Evolutionary conservation across 2,329 filamentous ascomycete species (phyloP), one percentile per base, ranked within the genome.

Genomic region (Arachnopeziza araneosa): DNA sequence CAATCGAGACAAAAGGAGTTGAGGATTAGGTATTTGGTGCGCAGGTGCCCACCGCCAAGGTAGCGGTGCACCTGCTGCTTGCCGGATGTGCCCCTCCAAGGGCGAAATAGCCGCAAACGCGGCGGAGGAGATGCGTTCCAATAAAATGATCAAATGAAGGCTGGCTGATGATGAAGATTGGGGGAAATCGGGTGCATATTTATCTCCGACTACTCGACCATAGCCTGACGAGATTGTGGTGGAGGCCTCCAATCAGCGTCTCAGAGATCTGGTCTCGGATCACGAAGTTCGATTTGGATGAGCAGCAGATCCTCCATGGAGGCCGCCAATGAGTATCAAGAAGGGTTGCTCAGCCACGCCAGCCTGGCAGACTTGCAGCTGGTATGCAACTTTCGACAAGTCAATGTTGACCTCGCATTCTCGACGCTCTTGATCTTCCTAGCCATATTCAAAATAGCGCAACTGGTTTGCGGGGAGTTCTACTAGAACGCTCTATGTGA

Each of bases 61-160:
- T 50, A 61, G 62, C 62, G 62, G 62, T 58, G 57, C 59, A 61
- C 62, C 59, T 57, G 62, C 59, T 51, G 26, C 51, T 50, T 30
- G 44, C 17, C 52, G 24, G 32, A 48, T 54, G 55, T 26, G 55
- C 56, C 59, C 59, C 9, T 63, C 30, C 60, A 10, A 23, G 56
- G 58, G 61, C 58, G 56, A 1, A 23, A 32, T 24, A 57, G 56
- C 61, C 61, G 60, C 60, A 22, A 50, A 44, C 17, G 36, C 22
- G 44, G 57, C 60, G 60, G 57, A 52, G 48, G 51, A 21, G 21
- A 19, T n/a, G 19, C 53, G 51, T 36, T 50, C 56, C 52, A 53
- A 52, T 24, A 50, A 14, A 36, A 23, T 44, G 36, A 8, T 14
- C 36, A 44, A 44, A 44, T 7, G 30, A 44, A 7, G 10, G 36